Conservation (phyloP, 805 yeast genomes). For the Brettanomyces anomalus region DNA sequence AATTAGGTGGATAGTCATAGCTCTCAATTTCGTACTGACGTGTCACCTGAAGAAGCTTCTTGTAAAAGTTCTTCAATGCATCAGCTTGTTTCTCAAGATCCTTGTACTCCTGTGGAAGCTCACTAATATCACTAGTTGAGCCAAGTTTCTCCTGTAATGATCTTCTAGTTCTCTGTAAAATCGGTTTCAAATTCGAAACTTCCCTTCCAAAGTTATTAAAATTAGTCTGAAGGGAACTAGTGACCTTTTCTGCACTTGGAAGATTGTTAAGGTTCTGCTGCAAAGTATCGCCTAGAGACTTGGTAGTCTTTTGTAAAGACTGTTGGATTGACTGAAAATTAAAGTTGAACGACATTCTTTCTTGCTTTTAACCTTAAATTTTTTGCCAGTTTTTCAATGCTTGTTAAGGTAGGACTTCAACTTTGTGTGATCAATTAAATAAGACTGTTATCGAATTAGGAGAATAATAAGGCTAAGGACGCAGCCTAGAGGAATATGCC, state of each 20-base stretch:
- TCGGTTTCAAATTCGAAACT: conserved; percentile 33
- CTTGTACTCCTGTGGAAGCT: conserved; percentile 65
- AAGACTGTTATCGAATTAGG: too few species aligned
- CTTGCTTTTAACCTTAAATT: not conserved
- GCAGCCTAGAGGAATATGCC: too few species aligned
- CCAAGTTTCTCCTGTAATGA: conserved; percentile 54
- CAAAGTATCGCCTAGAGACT: conserved; percentile 14
- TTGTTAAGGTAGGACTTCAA: too few species aligned
- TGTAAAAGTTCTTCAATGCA: conserved; percentile 51
- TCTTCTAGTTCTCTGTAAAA: conserved; percentile 50
- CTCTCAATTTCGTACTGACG: conserved; percentile 64
- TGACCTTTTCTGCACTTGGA: conserved; percentile 26
- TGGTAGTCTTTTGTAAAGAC: conserved; percentile 15
- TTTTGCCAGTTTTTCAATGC: not conserved
- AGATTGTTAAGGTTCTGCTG: conserved; percentile 26
- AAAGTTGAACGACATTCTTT: conserved; percentile 14
- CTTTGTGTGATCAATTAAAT: too few species aligned
- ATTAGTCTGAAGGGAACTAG: conserved; percentile 24
- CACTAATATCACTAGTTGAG: conserved; percentile 57
- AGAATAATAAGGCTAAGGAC: too few species aligned
- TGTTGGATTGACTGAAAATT: conserved; percentile 14
- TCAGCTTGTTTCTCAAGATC: conserved; percentile 62
- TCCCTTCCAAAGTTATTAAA: conserved; percentile 25
- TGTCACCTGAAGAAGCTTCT: conserved; percentile 39
- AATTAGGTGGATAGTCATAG: conserved; percentile 77